phyloP scores from a whole-genome alignment of 345 rosid genomes.

The Lepidium sativum region DNA sequence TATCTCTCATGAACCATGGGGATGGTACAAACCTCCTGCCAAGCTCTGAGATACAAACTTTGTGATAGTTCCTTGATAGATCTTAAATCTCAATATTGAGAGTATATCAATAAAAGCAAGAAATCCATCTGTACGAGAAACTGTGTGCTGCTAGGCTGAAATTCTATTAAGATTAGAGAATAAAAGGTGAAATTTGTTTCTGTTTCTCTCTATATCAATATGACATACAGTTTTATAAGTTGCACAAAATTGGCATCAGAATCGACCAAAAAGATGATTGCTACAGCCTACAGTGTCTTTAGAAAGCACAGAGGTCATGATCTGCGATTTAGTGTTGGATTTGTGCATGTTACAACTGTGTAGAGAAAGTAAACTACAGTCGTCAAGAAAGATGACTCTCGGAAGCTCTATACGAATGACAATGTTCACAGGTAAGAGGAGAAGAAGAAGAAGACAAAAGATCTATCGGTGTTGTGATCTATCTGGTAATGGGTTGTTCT shows the following conservation, averaged over 20 bases:
- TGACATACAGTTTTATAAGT: not conserved
- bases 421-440: constrained; percentile 1
- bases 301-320: not conserved
- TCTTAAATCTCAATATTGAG: not conserved
- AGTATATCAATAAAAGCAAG: not conserved
- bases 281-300: constrained; percentile 9
- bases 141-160: not conserved
- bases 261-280: not conserved
- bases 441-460: not conserved
- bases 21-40: constrained; percentile 80
- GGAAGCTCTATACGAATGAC: not conserved
- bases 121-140: not conserved
- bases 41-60: constrained; percentile 38
- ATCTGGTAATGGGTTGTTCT: constrained; percentile 36
- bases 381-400: constrained; percentile 5
- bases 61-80: not conserved
- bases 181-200: not conserved
- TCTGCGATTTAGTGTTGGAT: constrained; percentile 2
- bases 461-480: constrained; percentile 26
- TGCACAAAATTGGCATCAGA: constrained; percentile 4
- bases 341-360: constrained; percentile 12
- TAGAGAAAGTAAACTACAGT: constrained; percentile 9
- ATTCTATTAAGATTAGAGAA: not conserved
- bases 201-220: not conserved
- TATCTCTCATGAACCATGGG: constrained; percentile 77